A percentile compares a stretch with the other conserved stretches of the same genome.
phyloP scores from a whole-genome alignment of 306 rosid species.

The Fagus sylvatica region DNA sequence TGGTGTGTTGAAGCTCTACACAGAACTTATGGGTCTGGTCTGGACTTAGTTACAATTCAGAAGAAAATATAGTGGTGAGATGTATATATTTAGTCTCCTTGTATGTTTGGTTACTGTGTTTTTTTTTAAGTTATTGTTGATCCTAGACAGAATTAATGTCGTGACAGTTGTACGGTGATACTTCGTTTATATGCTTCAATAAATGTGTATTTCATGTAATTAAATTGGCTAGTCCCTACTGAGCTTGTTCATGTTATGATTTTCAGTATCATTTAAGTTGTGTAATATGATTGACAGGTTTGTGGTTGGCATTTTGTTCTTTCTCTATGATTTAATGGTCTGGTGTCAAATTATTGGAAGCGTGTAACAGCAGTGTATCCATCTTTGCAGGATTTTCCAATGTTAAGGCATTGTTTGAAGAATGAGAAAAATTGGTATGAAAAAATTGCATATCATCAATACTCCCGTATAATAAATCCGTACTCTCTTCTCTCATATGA shows the following conservation, averaged over 20 bases:
- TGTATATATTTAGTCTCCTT: neutral
- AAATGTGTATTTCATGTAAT: neutral
- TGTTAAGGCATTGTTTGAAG: neutral
- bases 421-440: too few relatives aligned
- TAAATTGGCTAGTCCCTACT: neutral
- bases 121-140: neutral
- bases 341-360: neutral
- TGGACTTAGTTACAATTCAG: slow-evolving; percentile 58
- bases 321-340: neutral
- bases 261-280: neutral
- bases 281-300: neutral
- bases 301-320: neutral
- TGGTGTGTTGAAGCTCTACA: slow-evolving; percentile 82
- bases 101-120: neutral
- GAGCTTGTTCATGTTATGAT: neutral
- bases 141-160: neutral
- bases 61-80: slow-evolving; percentile 39
- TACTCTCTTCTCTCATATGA: too few relatives aligned
- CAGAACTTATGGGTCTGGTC: slow-evolving; percentile 52
- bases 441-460: too few relatives aligned
- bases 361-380: neutral
- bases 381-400: neutral
- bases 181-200: neutral
- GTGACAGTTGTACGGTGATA: neutral
- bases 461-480: too few relatives aligned